Evolutionary conservation across 139 green algal species (phyloP).

Genomic region (Chlorella ohadii): DNA sequence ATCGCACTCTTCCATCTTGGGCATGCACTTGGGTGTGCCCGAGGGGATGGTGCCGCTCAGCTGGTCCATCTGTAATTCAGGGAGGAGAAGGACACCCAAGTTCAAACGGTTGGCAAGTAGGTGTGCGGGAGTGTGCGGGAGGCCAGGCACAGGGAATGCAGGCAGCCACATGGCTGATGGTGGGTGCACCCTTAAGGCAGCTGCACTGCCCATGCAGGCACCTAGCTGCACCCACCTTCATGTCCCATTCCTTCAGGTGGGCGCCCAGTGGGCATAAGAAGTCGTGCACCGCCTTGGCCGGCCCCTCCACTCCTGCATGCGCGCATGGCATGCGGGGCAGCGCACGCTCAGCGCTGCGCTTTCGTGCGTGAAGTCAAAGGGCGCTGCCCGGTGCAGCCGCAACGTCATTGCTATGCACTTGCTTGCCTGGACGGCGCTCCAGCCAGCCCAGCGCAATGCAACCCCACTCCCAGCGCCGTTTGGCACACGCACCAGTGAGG

Average conservation of each 20-base stretch:
- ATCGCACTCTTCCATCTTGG: slow-evolving; percentile 7
- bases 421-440: not conserved
- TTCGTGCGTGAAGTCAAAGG: no score
- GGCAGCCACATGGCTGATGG: no score
- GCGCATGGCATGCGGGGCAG: no score
- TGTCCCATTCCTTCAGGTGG: slow-evolving; percentile 23
- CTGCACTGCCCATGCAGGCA: not conserved
- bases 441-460: no score
- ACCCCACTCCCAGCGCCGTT: no score
- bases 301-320: not conserved
- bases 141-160: no score
- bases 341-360: no score
- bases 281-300: not conserved
- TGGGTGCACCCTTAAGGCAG: no score
- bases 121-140: no score
- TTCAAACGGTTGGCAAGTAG: no score
- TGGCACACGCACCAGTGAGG: not conserved
- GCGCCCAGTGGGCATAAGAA: not conserved
- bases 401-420: no score
- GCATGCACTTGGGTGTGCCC: not conserved
- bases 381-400: no score
- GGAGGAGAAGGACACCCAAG: not conserved
- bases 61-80: slow-evolving; percentile 7
- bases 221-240: slow-evolving; percentile 13
- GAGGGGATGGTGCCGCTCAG: not conserved